A percentile compares a stretch with the other conserved stretches of the same genome.
phyloP scores from a whole-genome alignment of 139 green algal species.

The Zygnema cylindricum region DNA sequence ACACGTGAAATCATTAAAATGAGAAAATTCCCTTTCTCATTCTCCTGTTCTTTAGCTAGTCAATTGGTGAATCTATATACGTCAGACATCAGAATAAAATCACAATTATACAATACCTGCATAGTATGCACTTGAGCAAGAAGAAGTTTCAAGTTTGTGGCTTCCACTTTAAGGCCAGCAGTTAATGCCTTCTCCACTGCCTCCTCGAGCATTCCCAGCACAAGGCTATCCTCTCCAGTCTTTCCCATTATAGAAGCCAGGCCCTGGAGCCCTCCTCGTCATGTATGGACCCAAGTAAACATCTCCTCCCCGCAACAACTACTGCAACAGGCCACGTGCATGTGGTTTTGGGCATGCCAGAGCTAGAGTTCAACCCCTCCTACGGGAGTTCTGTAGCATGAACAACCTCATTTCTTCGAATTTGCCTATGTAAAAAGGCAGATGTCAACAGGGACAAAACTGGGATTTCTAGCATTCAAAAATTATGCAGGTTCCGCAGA shows the following conservation, averaged over 20 bases:
- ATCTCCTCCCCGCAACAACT: too few species aligned
- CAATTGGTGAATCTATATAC: not conserved
- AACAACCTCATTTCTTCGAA: too few species aligned
- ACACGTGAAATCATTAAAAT: not conserved
- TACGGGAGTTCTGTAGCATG: too few species aligned
- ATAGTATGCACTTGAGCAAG: slow-evolving; percentile 28
- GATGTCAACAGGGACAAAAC: too few species aligned
- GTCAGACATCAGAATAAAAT: not conserved
- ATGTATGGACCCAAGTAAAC: too few species aligned
- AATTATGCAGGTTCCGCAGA: too few species aligned
- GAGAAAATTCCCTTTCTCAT: too few species aligned
- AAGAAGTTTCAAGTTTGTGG: slow-evolving; percentile 37
- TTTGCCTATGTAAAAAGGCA: too few species aligned
- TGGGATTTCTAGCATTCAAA: too few species aligned
- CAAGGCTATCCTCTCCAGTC: slow-evolving; percentile 39
- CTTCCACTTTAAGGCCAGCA: slow-evolving; percentile 16
- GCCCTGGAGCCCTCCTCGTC: slow-evolving; percentile 1
- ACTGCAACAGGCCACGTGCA: too few species aligned
- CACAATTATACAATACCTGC: slow-evolving; percentile 7
- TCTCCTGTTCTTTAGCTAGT: too few species aligned
- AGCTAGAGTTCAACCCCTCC: not conserved
- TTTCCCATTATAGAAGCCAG: slow-evolving; percentile 10
- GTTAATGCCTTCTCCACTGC: not conserved
- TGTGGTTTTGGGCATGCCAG: too few species aligned
- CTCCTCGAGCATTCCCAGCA: slow-evolving; percentile 46